A percentile compares a stretch with the other conserved stretches of the same genome.
Evolutionary conservation across 306 rosid genomes (phyloP).

Genomic region (Trifolium dubium): DNA sequence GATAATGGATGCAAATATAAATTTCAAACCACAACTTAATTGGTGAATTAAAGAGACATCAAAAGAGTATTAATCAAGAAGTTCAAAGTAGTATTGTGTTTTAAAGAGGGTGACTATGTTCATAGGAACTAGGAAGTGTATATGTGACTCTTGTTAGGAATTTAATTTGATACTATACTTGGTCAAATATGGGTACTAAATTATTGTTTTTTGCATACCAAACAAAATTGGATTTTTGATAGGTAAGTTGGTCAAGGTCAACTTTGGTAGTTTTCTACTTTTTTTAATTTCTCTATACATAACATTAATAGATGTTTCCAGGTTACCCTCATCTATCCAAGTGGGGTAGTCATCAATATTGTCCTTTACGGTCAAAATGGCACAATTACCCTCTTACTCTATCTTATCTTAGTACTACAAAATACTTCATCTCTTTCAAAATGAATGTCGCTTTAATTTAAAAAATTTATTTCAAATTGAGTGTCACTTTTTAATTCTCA

Average conservation of each 20-base stretch:
- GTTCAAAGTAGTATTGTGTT: not conserved
- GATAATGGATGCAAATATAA: not conserved
- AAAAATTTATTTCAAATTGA: too few relatives aligned
- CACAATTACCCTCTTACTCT: conserved; percentile 13
- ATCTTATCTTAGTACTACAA: too few relatives aligned
- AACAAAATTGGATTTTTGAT: conserved; percentile 2
- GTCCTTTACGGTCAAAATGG: not conserved
- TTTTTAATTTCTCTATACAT: not conserved
- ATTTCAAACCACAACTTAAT: too few relatives aligned
- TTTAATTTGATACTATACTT: conserved; percentile 33
- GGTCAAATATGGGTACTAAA: conserved; percentile 54
- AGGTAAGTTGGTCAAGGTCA: conserved; percentile 50
- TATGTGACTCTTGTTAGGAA: conserved; percentile 1
- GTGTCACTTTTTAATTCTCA: too few relatives aligned
- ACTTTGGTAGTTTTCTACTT: conserved; percentile 39
- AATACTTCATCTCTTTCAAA: too few relatives aligned
- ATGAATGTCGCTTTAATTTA: too few relatives aligned
- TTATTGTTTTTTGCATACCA: conserved; percentile 12
- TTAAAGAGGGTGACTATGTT: not conserved
- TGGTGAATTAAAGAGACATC: too few relatives aligned
- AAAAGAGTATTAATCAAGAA: too few relatives aligned
- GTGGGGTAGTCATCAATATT: conserved; percentile 35
- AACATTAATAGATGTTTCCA: conserved; percentile 34
- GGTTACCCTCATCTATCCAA: conserved; percentile 31
- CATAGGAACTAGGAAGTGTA: not conserved